Conservation (phyloP, 1,284 basidiomycete genomes). For the Mycosarcoma mackinlayi region DNA sequence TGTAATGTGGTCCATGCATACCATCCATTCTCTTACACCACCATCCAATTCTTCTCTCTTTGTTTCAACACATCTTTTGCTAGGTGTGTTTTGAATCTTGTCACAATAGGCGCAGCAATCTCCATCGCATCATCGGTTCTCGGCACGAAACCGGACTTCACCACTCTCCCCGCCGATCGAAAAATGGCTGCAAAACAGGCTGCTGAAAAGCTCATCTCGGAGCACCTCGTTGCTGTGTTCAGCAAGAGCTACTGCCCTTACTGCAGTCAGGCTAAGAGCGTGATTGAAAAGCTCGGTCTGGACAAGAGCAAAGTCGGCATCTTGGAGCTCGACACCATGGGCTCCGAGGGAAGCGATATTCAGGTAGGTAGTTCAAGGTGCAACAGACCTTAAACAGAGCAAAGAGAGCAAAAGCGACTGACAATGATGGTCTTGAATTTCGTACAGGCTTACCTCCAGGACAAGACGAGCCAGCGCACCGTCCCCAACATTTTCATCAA, state of each 20-base stretch:
- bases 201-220: constrained; percentile 66
- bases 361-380: constrained; percentile 53
- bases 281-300: constrained; percentile 63
- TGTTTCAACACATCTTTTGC: background rate
- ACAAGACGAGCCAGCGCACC: constrained; percentile 70
- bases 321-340: constrained; percentile 68
- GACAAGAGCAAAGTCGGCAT: constrained; percentile 63
- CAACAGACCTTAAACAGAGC: no score
- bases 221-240: constrained; percentile 68
- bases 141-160: constrained; percentile 8
- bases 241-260: constrained; percentile 68
- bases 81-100: constrained; percentile 1
- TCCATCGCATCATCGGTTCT: constrained; percentile 18
- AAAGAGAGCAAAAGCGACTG: no score
- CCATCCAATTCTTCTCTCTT: background rate
- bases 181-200: constrained; percentile 67
- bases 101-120: constrained; percentile 37
- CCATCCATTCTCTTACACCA: background rate
- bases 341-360: constrained; percentile 61
- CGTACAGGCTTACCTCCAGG: constrained; percentile 66
- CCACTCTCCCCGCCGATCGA: background rate
- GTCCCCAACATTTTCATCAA: constrained; percentile 70
- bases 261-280: constrained; percentile 67
- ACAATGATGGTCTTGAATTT: background rate
- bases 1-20: background rate